Base-by-base conservation (phyloP, 257 asterid genomes). In the Solanum medicagineum region DNA sequence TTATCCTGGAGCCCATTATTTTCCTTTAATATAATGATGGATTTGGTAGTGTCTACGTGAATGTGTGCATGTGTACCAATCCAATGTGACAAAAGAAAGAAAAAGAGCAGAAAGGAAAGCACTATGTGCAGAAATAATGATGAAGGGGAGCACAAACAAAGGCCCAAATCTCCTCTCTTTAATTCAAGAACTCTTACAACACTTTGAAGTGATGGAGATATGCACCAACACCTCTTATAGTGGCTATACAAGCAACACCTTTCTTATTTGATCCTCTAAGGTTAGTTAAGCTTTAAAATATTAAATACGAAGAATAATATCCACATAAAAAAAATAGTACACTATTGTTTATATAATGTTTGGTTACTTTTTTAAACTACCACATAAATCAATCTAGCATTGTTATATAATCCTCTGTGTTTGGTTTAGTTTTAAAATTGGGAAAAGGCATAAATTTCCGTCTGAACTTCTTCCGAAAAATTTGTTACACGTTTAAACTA, bases 131-230 rank as follows among this genome's bases (percentile, higher is more conserved):
- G 53, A 53, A 24, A 42, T 56, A 70, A 80, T 87, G 87, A 79
- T 87, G 89, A 65, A 80, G 83, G 17, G 66, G 51, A 56, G 85
- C 89, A 87, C 89, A 80, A 80, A 80, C 49, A 69, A 74, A 80
- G 89, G 89, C 83, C 53, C 51, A 59, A n/a, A 86, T 15, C 36
- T 8, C 29, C 19, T 80, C 69, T n/a, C 32, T 54, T 12, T 14
- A 16, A 36, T 53, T 24, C 10, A 66, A 77, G 40, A 59, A 40
- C 47, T 75, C 47, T 20, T 13, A 60, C 42, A 22, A 86, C 40
- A 56, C 32, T 44, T 51, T 68, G 86, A 89, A 84, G 91, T 90
- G 94, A 90, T 65, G 65, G 91, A 84, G 80, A 69, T 69, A 69
- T 36, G 24, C 51, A 69, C 77, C 45, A 69, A 17, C 24, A 44